phyloP scores from a whole-genome alignment of 345 rosid species.

The Linum tenue region DNA sequence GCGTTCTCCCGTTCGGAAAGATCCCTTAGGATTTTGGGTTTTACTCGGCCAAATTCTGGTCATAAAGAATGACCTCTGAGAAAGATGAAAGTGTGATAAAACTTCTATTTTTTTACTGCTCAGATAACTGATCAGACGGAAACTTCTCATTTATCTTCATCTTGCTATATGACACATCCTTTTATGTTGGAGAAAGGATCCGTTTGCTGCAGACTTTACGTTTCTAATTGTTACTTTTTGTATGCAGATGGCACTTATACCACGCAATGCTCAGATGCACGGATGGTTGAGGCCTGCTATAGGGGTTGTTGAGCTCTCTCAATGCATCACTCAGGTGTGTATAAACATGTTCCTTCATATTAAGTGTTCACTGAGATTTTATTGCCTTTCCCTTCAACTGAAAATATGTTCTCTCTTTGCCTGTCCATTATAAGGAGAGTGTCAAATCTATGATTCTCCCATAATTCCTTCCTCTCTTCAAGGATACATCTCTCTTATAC shows the following conservation, averaged over 20 bases:
- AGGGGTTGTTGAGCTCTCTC: slow-evolving; percentile 94
- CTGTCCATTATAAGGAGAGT: background rate
- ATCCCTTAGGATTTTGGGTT: too few species aligned
- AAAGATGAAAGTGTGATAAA: too few species aligned
- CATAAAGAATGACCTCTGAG: too few species aligned
- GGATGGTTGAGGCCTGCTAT: slow-evolving; percentile 98
- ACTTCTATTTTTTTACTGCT: too few species aligned
- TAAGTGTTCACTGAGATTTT: background rate
- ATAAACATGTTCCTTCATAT: slow-evolving; percentile 1
- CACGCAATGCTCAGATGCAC: slow-evolving; percentile 80
- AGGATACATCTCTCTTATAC: background rate
- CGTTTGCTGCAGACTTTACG: background rate
- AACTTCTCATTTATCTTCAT: background rate
- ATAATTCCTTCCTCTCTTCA: slow-evolving; percentile 1
- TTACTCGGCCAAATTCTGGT: too few species aligned
- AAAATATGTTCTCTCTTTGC: background rate
- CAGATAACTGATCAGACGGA: background rate
- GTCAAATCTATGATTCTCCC: slow-evolving; percentile 1
- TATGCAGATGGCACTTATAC: slow-evolving; percentile 84
- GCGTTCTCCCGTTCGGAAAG: too few species aligned
- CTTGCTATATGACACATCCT: background rate
- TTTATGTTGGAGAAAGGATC: background rate
- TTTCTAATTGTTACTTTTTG: background rate
- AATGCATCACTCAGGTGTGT: slow-evolving; percentile 82
- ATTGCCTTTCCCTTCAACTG: background rate